Evolutionary conservation across 345 rosid species (phyloP).

Genomic region (Rhodomyrtus tomentosa): DNA sequence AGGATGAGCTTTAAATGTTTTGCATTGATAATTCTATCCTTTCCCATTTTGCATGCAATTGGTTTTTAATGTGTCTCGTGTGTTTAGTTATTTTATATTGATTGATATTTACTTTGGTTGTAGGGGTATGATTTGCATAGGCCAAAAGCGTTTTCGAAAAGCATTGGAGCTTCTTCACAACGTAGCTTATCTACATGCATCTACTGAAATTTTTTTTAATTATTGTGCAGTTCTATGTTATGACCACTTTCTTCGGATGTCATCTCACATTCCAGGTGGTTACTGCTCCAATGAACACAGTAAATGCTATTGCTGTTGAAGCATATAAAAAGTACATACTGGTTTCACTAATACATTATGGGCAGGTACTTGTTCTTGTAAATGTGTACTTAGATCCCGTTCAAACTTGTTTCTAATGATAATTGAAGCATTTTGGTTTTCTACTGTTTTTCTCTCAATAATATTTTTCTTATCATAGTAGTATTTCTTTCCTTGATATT

Average conservation of each 20-base stretch:
- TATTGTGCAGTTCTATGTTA: not conserved
- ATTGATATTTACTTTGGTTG: constrained; percentile 8
- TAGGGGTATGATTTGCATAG: constrained; percentile 97
- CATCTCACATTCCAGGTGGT: constrained; percentile 44
- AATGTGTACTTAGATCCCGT: not conserved
- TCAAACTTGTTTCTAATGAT: not conserved
- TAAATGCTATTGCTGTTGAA: constrained; percentile 83
- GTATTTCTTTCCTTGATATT: not conserved
- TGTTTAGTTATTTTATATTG: not conserved
- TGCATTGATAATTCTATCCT: not conserved
- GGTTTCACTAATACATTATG: constrained; percentile 75
- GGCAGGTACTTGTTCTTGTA: constrained; percentile 40
- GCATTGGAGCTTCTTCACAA: constrained; percentile 91
- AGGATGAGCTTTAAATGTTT: not conserved
- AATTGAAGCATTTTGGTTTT: not conserved
- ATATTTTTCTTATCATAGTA: not conserved
- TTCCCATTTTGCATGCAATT: not conserved
- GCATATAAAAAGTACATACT: constrained; percentile 82
- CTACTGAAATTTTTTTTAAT: not conserved
- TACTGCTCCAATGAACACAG: constrained; percentile 77
- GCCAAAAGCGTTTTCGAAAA: constrained; percentile 65
- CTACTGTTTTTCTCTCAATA: not conserved
- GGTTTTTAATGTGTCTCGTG: not conserved
- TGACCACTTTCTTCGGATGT: not conserved
- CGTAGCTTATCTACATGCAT: constrained; percentile 14